These are phyloP conservation scores for Phylloporus rhodoxanthus DNA, from an alignment of 768 basidiomycete species.

Conservation along the genomic window DNA sequence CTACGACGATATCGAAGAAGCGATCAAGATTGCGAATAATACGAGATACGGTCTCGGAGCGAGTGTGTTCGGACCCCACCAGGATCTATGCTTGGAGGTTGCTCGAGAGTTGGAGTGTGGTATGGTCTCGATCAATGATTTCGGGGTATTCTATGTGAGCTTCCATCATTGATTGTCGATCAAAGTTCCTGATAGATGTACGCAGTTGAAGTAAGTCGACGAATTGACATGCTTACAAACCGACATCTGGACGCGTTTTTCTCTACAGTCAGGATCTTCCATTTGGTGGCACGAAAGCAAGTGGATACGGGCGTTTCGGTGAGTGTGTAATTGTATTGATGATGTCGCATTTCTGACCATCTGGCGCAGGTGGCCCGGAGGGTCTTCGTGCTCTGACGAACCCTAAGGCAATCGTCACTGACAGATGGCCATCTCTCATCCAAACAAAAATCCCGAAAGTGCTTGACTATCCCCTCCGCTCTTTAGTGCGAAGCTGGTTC, in stretches of 20 bases:
- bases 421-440: constrained; percentile 78
- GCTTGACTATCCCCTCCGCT: constrained; percentile 81
- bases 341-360: constrained; percentile 6
- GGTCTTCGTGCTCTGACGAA: constrained; percentile 86
- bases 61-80: constrained; percentile 87
- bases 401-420: constrained; percentile 79
- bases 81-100: constrained; percentile 69
- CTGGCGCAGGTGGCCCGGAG: constrained; percentile 73
- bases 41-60: constrained; percentile 90
- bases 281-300: constrained; percentile 88
- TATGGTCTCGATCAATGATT: constrained; percentile 97
- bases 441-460: constrained; percentile 83
- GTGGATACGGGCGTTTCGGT: constrained; percentile 94
- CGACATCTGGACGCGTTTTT: neutral
- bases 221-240: constrained; percentile 6
- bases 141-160: constrained; percentile 80
- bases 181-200: constrained; percentile 12
- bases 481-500: constrained; percentile 68
- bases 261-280: constrained; percentile 76
- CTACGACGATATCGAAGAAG: constrained; percentile 80
- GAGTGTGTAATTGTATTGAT: constrained; percentile 17
- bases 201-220: constrained; percentile 58
- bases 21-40: constrained; percentile 80
- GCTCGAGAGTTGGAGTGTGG: constrained; percentile 83
- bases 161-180: neutral